Base-by-base conservation (phyloP, 805 yeast species). In the Teunomyces aglyptinius region DNA sequence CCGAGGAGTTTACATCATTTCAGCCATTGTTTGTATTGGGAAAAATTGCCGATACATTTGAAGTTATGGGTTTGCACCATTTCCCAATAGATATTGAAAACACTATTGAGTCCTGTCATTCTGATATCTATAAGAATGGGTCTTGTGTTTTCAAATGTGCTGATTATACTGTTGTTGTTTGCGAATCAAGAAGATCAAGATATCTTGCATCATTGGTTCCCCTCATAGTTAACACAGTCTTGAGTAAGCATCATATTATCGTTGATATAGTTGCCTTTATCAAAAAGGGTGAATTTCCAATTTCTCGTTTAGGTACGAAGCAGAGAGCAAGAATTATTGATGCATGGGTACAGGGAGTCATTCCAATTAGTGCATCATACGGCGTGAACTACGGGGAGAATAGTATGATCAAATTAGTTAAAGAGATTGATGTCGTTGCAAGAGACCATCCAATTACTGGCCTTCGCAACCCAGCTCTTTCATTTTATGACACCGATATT, bases 11-110 rank as follows among this genome's bases (percentile, higher is more conserved):
- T 26, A 60, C 71, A 1, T 58, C 75, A 3, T 73, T 89, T 64
- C 96, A 90, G 59, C 83, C 94, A 4, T 70, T 94, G 43, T 94
- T 85, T 64, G 89, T 89, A 4, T 64, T 94, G 40, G 98, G 99
- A 0, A 76, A 82, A 42, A 83, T 94, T 34, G 80, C 87, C 5
- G 92, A 86, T 53, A 90, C 98, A 0, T 84, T 94, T 65, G 99
- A 94, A 61, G 83, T 86, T 2, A 75, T 88, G 71, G 99, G 99
- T 0, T 70, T 94, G 57, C 90, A 88, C 56, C 96, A 89, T 63
- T 92, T 94, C 72, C 95, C 95, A 1, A 68, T 74, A 19, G 99
- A 94, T 63, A 78, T 94, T 45, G 99, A 72, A 45, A 68, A 68
- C 51, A 73, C 76, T 12, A 70, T 73, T 26, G 77, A 72, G 48